Conservation (phyloP, 345 rosid species). For the Rubroshorea leprosula region DNA sequence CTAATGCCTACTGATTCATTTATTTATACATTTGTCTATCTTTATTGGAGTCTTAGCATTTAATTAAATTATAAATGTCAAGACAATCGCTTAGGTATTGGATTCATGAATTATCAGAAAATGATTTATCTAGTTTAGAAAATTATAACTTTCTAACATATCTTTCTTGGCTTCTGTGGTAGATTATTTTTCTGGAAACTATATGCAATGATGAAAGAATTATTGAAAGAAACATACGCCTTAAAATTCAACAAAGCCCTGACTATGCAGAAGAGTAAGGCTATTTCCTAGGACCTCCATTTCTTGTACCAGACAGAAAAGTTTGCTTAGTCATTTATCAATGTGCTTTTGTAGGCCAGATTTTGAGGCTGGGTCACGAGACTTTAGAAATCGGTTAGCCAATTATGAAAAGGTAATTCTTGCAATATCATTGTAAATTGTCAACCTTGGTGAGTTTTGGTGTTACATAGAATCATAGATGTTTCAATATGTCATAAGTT, state of each 20-base stretch:
- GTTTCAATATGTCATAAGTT: constrained; percentile 10
- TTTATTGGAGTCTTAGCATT: too few relatives aligned
- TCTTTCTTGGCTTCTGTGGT: constrained; percentile 15
- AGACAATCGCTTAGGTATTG: too few relatives aligned
- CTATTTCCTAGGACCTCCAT: constrained; percentile 20
- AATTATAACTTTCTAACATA: constrained; percentile 1
- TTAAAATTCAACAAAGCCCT: constrained; percentile 98
- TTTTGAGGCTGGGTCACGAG: constrained; percentile 81
- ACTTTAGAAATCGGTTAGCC: constrained; percentile 78
- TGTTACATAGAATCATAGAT: constrained; percentile 3
- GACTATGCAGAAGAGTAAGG: constrained; percentile 97
- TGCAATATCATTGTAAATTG: constrained; percentile 15
- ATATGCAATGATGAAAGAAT: constrained; percentile 88
- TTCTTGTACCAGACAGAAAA: constrained; percentile 7
- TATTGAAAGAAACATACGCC: constrained; percentile 96
- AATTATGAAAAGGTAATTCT: constrained; percentile 75
- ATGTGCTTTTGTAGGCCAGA: constrained; percentile 61
- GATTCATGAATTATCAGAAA: not conserved
- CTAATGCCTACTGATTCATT: too few relatives aligned
- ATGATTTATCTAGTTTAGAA: constrained; percentile 3
- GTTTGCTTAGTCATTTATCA: constrained; percentile 20
- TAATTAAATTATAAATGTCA: too few relatives aligned
- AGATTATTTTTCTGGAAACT: constrained; percentile 98
- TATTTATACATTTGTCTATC: too few relatives aligned
- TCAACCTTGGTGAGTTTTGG: constrained; percentile 10